Percentiles rank a stretch among this genome's conserved stretches.
These are phyloP conservation scores for Boeremia exigua DNA, from an alignment of 2,329 filamentous ascomycete genomes.

Conservation along the genomic window DNA sequence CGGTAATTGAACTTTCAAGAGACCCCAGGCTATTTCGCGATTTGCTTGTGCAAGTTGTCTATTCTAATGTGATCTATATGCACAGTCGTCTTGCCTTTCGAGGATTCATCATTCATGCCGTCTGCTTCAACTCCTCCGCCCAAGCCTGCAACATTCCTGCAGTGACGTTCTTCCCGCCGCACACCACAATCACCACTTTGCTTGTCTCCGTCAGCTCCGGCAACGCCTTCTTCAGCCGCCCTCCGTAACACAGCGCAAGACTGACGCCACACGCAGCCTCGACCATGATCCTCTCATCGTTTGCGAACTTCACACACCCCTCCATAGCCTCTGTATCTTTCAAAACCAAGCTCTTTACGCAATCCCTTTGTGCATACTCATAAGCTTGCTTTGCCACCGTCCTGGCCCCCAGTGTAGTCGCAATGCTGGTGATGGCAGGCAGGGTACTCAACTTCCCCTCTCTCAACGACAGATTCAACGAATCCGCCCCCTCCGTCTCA, in stretches of 20 bases:
- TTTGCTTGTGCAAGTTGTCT: neutral
- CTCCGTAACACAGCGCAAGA: conserved; percentile 69
- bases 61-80: neutral
- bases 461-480: conserved; percentile 66
- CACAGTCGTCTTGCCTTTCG: neutral
- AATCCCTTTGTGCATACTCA: conserved; percentile 59
- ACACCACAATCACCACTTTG: conserved; percentile 84
- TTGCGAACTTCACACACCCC: conserved; percentile 74
- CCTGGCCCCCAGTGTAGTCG: conserved; percentile 72
- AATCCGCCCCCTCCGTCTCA: conserved; percentile 76
- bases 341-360: conserved; percentile 67
- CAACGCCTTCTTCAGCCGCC: conserved; percentile 61
- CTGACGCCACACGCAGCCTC: conserved; percentile 84
- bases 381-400: conserved; percentile 71
- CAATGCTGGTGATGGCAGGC: conserved; percentile 73
- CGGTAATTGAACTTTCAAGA: too few relatives aligned
- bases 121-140: conserved; percentile 4
- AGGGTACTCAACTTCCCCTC: conserved; percentile 65
- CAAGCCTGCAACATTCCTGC: conserved; percentile 37
- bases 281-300: conserved; percentile 79
- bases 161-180: conserved; percentile 65
- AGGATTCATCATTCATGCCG: neutral
- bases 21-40: too few relatives aligned
- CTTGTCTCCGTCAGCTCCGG: conserved; percentile 61
- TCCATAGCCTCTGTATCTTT: conserved; percentile 77